Evolutionary conservation across 768 basidiomycete genomes (phyloP), one percentile per base, ranked within the genome.

Genomic region (Mycena crocata): DNA sequence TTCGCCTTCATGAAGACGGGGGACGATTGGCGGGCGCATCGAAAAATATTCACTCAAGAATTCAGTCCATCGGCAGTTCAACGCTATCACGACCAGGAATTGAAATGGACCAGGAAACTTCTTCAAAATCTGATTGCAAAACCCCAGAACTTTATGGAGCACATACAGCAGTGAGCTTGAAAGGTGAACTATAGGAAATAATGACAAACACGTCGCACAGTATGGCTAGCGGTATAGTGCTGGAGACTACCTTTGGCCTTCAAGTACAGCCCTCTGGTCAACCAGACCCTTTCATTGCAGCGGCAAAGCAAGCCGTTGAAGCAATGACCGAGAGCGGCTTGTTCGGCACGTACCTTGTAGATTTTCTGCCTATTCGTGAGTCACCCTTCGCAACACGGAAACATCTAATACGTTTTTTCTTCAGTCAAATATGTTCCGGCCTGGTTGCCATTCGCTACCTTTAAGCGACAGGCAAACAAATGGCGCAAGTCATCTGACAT

Each of bases 1-100:
- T 70, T 72, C 48, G 71, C 48, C 1, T 73, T 72, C 50, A 74
- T 74, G 66, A 62, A 57, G 3, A 62, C 71, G 37, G 73, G 70
- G 7, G 70, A 69, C 8, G 40, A 52, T 5, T 72, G 72, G 72
- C 68, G 64, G 46, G 32, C 48, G 44, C 69, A 69, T 37, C 64
- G 73, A 5, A 71, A 64, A 39, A 50, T 74, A 26, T 71, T 74
- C 39, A 34, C 31, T 21, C 61, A 65, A 39, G 46, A 70, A 32
- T 68, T 62, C 52, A 67, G 57, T 28, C 26, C 71, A 19, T n/a
- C 65, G 13, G 52, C 68, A 21, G 50, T 57, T 12, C 50, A 50
- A 3, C 19, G 59, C 12, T 68, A 67, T 30, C 45, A 64, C 26
- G 50, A 52, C 1, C 61, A 66, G 17, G 51, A 60, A 45, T 28